Evolutionary conservation across 495 filamentous ascomycete species (phyloP), one percentile per base, ranked within the genome.

Genomic region (Trichoderma virens): DNA sequence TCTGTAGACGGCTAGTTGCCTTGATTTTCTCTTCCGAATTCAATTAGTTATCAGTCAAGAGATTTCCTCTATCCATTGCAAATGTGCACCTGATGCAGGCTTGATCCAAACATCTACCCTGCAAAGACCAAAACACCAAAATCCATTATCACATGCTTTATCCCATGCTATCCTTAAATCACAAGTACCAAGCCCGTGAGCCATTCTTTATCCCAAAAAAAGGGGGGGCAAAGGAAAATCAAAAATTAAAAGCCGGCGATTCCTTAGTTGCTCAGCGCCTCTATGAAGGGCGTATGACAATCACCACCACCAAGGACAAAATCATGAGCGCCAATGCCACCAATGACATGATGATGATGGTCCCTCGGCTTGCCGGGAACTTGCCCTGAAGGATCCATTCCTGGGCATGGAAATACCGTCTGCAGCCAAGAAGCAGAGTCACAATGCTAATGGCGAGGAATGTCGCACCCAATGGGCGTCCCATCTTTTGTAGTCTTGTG

Each of bases 371-470:
- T 1, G 93, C 93, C 0, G 93, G 93, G 67, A 97, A 98, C 72
- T 97, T 97, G 64, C 93, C 93, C 64, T 87, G 82, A 43, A 97
- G 86, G 62, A 98, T 86, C 89, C 95, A 98, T 69, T 93, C 86
- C 76, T 92, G 86, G 28, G 79, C 73, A 68, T 82, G 78, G 63
- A 86, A 80, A 64, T 86, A 87, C 51, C 85, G 76, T 54, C 84
- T 80, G 70, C 87, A 88, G 66, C 94, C 94, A 59, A 97, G 76
- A 35, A 91, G 74, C n/a, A 98, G 80, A 45, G 96, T 85, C 28
- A 97, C 62, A 61, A 99, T 92, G 56, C 89, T 86, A 64, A 98
- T 89, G 0, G 80, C 91, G 56, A 99, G 82, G 69, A 99, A 99
- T 0, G 92, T 95, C 2, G 92, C 89, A 6, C 94, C 94, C 20